Evolutionary conservation across 371 early-diverging fungal species (phyloP).

Genomic region (Mucor lusitanicus): DNA sequence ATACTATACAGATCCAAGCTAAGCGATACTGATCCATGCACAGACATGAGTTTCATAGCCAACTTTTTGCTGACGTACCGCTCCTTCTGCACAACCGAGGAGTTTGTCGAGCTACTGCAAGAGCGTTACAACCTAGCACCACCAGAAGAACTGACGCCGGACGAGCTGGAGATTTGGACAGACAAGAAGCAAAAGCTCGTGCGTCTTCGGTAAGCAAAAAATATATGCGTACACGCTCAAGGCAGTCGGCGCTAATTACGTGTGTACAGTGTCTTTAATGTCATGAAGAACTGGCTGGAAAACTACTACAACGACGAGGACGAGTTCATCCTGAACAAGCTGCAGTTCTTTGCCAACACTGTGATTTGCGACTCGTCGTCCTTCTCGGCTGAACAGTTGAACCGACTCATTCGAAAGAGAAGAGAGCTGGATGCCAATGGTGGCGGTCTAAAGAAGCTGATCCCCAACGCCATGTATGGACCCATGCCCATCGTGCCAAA

Average conservation of each 20-base stretch:
- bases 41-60: conserved; percentile 76
- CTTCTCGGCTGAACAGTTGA: conserved; percentile 71
- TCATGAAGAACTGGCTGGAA: conserved; percentile 91
- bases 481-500: conserved; percentile 70
- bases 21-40: background rate
- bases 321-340: conserved; percentile 62
- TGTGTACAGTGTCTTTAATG: conserved; percentile 69
- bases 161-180: conserved; percentile 78
- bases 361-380: conserved; percentile 74
- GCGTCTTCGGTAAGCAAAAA: conserved; percentile 67
- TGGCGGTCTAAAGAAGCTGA: conserved; percentile 60
- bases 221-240: too few species aligned
- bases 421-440: conserved; percentile 56
- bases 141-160: conserved; percentile 66
- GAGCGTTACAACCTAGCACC: conserved; percentile 74
- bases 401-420: conserved; percentile 70
- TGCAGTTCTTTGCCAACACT: conserved; percentile 79
- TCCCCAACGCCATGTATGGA: conserved; percentile 46
- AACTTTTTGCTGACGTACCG: conserved; percentile 90
- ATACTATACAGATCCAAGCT: too few species aligned
- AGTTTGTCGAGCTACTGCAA: conserved; percentile 72
- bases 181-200: conserved; percentile 85
- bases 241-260: too few species aligned
- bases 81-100: conserved; percentile 77
- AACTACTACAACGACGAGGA: conserved; percentile 80